Base-by-base conservation (phyloP, 352 stramenopile genomes). In the Sclerospora graminicola region DNA sequence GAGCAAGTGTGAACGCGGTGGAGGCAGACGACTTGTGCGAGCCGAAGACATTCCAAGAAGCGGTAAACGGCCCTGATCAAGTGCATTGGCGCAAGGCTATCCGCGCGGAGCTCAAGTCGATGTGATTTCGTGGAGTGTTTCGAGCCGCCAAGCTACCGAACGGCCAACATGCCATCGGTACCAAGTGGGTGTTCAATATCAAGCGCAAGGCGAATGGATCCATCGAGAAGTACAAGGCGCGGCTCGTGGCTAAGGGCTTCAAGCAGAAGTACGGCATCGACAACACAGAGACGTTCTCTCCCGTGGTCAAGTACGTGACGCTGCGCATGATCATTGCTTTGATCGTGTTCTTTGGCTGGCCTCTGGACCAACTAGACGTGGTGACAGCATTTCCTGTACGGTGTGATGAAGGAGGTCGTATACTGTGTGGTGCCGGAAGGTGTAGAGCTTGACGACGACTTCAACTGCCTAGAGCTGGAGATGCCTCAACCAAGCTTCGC, bases 171-270 rank as follows among this genome's bases (percentile, higher is more conserved):
- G 24, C 48, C 8, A 45, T 63, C 5, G 35, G 41, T 4, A 54
- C 34, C n/a, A 57, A 66, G 38, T 73, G 45, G 47, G 45, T 68
- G 0, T 69, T 74, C 52, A 66, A 67, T 32, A 64, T 64, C 33
- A 67, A 64, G 41, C 47, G 40, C 10, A 61, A 71, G 11, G 41
- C 50, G 13, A 45, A 69, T 21, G 61, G 58, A 27, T 67, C 46
- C 0, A 66, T 72, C 38, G 50, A 66, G n/a, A 65, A 65, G 40
- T 70, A 68, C 46, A 40, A 40, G 34, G 34, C 16, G 16, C 32
- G 16, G 6, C 32, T 38, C 20, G 32, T 38, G 32, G 32, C 28
- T 1, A 57, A 48, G 6, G 50, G 42, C 3, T 52, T 52, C 16
- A 28, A 35, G 27, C 60, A 69, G 39, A 60, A 63, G 28, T 63